Evolutionary conservation across 2,329 filamentous ascomycete species (phyloP), one percentile per base, ranked within the genome.

Genomic region (Scedosporium apiospermum): DNA sequence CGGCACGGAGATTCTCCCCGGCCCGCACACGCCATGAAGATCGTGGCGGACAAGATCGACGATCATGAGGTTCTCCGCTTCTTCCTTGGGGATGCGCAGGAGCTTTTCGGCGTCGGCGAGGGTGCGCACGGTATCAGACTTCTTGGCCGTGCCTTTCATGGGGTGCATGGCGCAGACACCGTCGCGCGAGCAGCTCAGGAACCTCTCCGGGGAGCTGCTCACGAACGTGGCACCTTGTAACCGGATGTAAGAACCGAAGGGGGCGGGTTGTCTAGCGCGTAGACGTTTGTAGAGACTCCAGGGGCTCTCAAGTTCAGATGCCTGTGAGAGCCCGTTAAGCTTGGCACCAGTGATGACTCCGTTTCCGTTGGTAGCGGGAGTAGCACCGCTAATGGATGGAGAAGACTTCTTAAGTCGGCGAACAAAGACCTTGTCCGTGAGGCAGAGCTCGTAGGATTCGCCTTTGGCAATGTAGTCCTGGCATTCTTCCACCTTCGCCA

Each of bases 61-160:
- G 69, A 98, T 97, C 95, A 98, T 98, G 26, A 98, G 82, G 70
- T 98, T 98, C 77, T 98, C 93, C 0, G 93, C 93, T 68, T 90
- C 87, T 73, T 98, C 95, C 73, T 98, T 98, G 23, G 90, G 88
- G 0, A 90, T 83, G 63, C 88, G 85, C 14, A 97, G 82, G 46
- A 96, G 84, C 30, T 78, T 76, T 65, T 88, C 85, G 0, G 93
- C 93, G 69, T 89, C 82, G 4, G 81, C 82, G n/a, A 89, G 79
- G 0, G 88, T 95, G 44, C 88, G 72, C 0, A 82, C 85, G 1
- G 78, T 79, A 0, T 80, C 77, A 0, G 82, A 84, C 69, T 96
- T 96, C 68, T 87, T 87, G n/a, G 97, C 91, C 0, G 93, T 98
- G 58, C 93, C 93, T 77, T 98, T 98, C 85, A 98, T 98, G 0